Percentiles rank a stretch among this genome's conserved stretches.
phyloP scores from a whole-genome alignment of 306 rosid genomes.

The Mucuna pruriens region DNA sequence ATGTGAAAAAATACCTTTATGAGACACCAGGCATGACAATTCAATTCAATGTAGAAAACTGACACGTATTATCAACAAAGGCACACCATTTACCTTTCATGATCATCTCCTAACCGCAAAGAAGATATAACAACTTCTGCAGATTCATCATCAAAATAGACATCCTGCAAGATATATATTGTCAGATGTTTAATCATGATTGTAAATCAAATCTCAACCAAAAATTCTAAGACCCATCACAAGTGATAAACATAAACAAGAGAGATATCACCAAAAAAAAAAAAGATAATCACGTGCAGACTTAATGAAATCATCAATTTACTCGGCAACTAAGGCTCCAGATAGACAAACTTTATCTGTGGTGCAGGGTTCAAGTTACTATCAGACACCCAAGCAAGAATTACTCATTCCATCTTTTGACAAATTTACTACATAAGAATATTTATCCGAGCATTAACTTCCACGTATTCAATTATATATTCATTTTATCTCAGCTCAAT shows the following conservation, averaged over 20 bases:
- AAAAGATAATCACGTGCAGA: neutral
- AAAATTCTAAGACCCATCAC: neutral
- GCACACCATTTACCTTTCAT: slow-evolving; percentile 70
- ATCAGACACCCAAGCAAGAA: neutral
- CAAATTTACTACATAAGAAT: neutral
- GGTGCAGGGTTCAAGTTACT: neutral
- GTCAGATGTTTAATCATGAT: slow-evolving; percentile 36
- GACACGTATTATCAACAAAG: neutral
- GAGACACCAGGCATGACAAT: neutral
- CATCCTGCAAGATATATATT: slow-evolving; percentile 67
- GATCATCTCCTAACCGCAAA: slow-evolving; percentile 95
- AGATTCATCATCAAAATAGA: slow-evolving; percentile 98
- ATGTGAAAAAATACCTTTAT: neutral
- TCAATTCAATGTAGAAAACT: neutral
- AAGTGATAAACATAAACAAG: slow-evolving; percentile 7
- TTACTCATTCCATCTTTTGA: neutral
- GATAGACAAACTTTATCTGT: neutral
- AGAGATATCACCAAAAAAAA: neutral
- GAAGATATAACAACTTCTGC: slow-evolving; percentile 98
- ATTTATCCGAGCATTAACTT: neutral
- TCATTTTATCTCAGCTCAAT: slow-evolving; percentile 18
- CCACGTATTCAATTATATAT: slow-evolving; percentile 12
- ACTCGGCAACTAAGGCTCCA: neutral
- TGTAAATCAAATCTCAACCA: slow-evolving; percentile 9
- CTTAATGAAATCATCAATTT: neutral